phyloP scores from a whole-genome alignment of 768 basidiomycete genomes.

The Leucocoprinus sp. region DNA sequence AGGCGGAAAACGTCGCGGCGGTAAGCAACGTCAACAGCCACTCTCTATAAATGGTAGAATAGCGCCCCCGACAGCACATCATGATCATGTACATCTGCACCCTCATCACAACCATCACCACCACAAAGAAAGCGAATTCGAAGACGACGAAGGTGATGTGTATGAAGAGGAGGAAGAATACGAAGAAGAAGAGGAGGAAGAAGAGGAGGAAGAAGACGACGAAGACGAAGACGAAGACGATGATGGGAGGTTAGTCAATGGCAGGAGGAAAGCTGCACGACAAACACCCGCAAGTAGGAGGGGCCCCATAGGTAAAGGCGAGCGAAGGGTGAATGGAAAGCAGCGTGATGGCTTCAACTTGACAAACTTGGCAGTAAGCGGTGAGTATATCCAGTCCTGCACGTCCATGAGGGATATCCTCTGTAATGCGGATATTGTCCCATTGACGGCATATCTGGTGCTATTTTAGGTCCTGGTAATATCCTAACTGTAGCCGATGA shows the following conservation, averaged over 20 bases:
- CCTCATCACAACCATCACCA: conserved; percentile 30
- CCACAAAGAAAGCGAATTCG: conserved; percentile 56
- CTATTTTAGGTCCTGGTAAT: conserved; percentile 65
- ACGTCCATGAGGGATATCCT: conserved; percentile 12
- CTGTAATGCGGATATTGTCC: conserved; percentile 1
- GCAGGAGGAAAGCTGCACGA: conserved; percentile 25
- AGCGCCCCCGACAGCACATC: conserved; percentile 14
- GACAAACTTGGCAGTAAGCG: conserved; percentile 77
- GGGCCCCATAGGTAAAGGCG: conserved; percentile 24
- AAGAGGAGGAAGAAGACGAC: conserved; percentile 43
- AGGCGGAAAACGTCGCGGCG: conserved; percentile 16
- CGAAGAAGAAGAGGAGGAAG: conserved; percentile 39
- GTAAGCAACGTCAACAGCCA: conserved; percentile 17
- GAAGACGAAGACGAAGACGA: conserved; percentile 54
- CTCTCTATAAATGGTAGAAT: conserved; percentile 14
- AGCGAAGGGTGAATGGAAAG: conserved; percentile 16
- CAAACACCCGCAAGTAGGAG: conserved; percentile 13
- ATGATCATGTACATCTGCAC: conserved; percentile 31
- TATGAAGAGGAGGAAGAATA: conserved; percentile 35
- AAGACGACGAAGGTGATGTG: conserved; percentile 54
- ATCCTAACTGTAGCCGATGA: conserved; percentile 99
- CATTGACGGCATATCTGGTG: conserved; percentile 1
- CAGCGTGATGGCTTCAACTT: conserved; percentile 67
- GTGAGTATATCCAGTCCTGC: conserved; percentile 28
- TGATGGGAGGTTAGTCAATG: conserved; percentile 33